Evolutionary conservation across 495 filamentous ascomycete genomes (phyloP).

Genomic region (Haplographium delicatum): DNA sequence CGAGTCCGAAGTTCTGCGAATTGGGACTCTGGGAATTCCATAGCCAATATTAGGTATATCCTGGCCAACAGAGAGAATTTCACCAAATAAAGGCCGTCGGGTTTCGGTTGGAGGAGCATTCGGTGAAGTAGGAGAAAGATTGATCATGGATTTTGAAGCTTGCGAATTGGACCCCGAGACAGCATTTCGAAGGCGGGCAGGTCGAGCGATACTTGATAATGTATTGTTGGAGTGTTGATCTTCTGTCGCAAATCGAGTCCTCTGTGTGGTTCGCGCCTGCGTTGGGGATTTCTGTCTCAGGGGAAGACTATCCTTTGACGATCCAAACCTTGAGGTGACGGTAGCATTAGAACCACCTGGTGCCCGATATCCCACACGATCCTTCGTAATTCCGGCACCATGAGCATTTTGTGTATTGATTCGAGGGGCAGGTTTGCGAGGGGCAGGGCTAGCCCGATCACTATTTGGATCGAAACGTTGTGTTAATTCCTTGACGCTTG

Average conservation of each 20-base stretch:
- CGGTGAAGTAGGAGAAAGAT: slow-evolving; percentile 30
- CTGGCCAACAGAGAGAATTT: slow-evolving; percentile 40
- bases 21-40: slow-evolving; percentile 38
- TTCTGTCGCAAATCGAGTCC: slow-evolving; percentile 34
- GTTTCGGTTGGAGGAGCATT: slow-evolving; percentile 26
- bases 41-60: slow-evolving; percentile 38
- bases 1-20: slow-evolving; percentile 44
- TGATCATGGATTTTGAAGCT: slow-evolving; percentile 41
- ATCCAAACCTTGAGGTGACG: slow-evolving; percentile 9
- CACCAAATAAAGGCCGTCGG: slow-evolving; percentile 43
- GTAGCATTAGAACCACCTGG: slow-evolving; percentile 2
- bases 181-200: slow-evolving; percentile 39
- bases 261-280: slow-evolving; percentile 31
- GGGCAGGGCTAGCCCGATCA: slow-evolving; percentile 4
- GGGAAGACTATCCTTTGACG: slow-evolving; percentile 8
- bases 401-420: slow-evolving; percentile 9
- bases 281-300: slow-evolving; percentile 11
- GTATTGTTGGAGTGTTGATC: slow-evolving; percentile 42
- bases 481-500: slow-evolving; percentile 51
- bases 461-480: slow-evolving; percentile 47
- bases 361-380: slow-evolving; percentile 13
- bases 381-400: slow-evolving; percentile 11
- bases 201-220: slow-evolving; percentile 48
- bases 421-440: slow-evolving; percentile 14
- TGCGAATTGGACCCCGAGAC: slow-evolving; percentile 30